Conservation (phyloP, 768 basidiomycete genomes). For the Austroboletus eburneus region DNA sequence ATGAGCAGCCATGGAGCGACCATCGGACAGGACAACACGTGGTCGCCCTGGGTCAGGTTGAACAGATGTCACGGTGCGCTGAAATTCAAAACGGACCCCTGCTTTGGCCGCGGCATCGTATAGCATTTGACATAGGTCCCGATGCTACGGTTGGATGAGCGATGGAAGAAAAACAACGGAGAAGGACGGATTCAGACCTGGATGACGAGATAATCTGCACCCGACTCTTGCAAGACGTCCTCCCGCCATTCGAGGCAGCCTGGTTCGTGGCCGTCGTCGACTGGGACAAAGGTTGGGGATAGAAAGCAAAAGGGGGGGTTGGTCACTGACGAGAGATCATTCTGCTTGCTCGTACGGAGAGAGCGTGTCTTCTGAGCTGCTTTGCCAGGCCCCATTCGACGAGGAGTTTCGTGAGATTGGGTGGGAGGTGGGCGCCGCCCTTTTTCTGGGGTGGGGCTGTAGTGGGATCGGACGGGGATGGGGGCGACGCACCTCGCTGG, state of each 20-base stretch:
- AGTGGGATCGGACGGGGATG: background rate
- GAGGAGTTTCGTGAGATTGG: slow-evolving; percentile 57
- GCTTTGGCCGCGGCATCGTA: slow-evolving; percentile 43
- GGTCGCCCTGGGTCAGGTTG: slow-evolving; percentile 26
- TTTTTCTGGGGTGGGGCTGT: slow-evolving; percentile 24
- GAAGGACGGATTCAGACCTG: too few relatives aligned
- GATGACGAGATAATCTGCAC: slow-evolving; percentile 51
- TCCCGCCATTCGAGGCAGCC: slow-evolving; percentile 47
- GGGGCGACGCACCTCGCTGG: slow-evolving; percentile 32
- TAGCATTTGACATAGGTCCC: slow-evolving; percentile 49
- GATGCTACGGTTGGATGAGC: slow-evolving; percentile 37
- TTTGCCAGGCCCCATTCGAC: slow-evolving; percentile 54
- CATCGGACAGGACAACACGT: slow-evolving; percentile 37
- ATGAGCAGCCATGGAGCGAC: slow-evolving; percentile 46
- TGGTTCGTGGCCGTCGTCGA: slow-evolving; percentile 41
- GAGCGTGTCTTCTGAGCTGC: slow-evolving; percentile 35
- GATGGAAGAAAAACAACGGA: background rate
- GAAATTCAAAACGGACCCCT: slow-evolving; percentile 50
- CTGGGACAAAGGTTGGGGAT: slow-evolving; percentile 25
- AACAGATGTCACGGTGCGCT: slow-evolving; percentile 35
- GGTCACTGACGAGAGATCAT: slow-evolving; percentile 22
- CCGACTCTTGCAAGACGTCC: slow-evolving; percentile 46
- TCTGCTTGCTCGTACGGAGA: slow-evolving; percentile 20
- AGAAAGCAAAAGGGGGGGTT: background rate
- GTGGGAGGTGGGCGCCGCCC: slow-evolving; percentile 47